Percentiles rank a stretch among this genome's conserved stretches.
Evolutionary conservation across 2,329 filamentous ascomycete genomes (phyloP).

Genomic region (Alternaria brassicae): DNA sequence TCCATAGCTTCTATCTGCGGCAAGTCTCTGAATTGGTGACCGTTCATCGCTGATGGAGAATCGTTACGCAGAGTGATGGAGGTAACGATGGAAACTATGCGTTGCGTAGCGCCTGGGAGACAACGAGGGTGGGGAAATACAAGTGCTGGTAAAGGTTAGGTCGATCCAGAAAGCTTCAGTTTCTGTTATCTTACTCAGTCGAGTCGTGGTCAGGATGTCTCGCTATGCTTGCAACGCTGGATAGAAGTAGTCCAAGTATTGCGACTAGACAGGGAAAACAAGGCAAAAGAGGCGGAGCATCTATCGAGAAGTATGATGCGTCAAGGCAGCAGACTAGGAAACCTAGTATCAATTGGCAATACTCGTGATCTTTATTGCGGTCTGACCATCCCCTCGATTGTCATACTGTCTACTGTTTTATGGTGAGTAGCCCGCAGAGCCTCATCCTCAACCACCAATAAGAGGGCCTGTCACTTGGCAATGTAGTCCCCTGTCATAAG

Average conservation of each 20-base stretch:
- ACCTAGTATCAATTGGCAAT: conserved; percentile 36
- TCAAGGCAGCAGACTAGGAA: conserved; percentile 34
- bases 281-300: conserved; percentile 41
- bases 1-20: conserved; percentile 40
- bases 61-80: not conserved
- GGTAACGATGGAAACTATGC: not conserved
- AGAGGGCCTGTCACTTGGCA: conserved; percentile 14
- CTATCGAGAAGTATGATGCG: conserved; percentile 12
- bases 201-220: not conserved
- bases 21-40: conserved; percentile 40
- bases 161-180: not conserved
- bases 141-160: conserved; percentile 6
- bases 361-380: conserved; percentile 33
- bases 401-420: conserved; percentile 40
- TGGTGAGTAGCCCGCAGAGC: conserved; percentile 43
- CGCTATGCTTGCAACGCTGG: conserved; percentile 4
- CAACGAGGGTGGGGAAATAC: not conserved
- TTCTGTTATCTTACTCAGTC: conserved; percentile 3
- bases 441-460: conserved; percentile 35
- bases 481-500: conserved; percentile 11
- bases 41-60: conserved; percentile 18
- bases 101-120: not conserved
- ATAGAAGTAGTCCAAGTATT: conserved; percentile 17
- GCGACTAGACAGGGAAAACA: conserved; percentile 17
- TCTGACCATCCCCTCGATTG: conserved; percentile 27